Base-by-base conservation (phyloP, 768 basidiomycete genomes). In the Tricholomella constricta region DNA sequence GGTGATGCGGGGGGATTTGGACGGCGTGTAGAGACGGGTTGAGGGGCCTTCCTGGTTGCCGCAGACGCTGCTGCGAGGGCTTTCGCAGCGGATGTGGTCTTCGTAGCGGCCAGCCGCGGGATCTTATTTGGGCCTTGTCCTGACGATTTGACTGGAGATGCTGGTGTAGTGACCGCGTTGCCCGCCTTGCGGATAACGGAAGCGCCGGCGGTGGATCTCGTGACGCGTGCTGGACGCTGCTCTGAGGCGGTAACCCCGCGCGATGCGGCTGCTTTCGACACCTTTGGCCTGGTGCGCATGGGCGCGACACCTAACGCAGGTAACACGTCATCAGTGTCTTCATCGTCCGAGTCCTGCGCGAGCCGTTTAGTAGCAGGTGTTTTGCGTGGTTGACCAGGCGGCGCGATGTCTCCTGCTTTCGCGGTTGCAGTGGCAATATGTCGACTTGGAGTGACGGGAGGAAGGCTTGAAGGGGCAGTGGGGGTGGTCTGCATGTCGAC, bases 301-400 rank as follows among this genome's bases (percentile, higher is more conserved):
- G 83, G 82, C 8, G 76, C 80, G 19, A 74, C 66, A 29, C 78
- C 80, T 15, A 91, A 73, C 6, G 84, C 79, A 27, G 88, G 89
- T 7, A 90, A 73, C 2, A 82, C 76, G 60, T 89, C 86, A 36
- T 80, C 78, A 20, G 73, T 49, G 76, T 80, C 84, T 37, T 89
- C 87, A 45, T 84, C 82, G 42, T 86, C 87, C 2, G 85, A 85
- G 56, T 88, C 88, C 47, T 80, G 76, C 1, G 84, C 83, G 14
- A 74, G 64, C 51, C 89, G 84, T 70, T 94, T 92, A 41, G 84
- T 77, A 48, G 83, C 79, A 0, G 94, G 94, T 1, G 93, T 94
- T 75, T 96, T 97, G 59, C 86, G 85, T 26, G 89, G 91, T 65
- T 91, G 92, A 17, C 87, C 89, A 8, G 88, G 90, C 17, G 91